Base-by-base conservation (phyloP, 192 early-diverging fungal genomes). In the Gaertneriomyces sp. region DNA sequence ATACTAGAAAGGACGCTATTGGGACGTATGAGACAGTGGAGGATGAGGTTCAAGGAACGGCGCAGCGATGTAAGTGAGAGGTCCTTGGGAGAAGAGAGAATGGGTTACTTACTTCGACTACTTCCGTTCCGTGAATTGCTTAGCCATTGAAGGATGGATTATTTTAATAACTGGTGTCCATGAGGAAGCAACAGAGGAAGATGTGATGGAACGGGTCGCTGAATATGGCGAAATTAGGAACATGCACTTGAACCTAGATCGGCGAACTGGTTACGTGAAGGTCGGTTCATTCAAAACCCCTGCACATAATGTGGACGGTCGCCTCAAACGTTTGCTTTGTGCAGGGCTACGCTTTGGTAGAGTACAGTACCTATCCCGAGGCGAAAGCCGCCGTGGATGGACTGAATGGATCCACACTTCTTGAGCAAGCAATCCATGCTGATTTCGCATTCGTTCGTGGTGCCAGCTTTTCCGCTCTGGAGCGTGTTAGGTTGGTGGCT, bases 221-320 rank as follows among this genome's bases (percentile, higher is more conserved):
- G 94, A 96, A 51, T 96, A 79, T 79, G 96, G 96, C n/a, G 84
- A 83, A 16, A 86, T 95, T 53, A 92, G 93, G 74, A 89, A 90
- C 72, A 44, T 98, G 51, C 93, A 96, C 57, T 74, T 98, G 64
- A 98, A 96, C 70, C 75, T 96, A 53, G 93, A 98, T 81, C 82
- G 96, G 46, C 87, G 91, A 60, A 93, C 94, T 47, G 96, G 96
- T 66, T 98, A 88, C 65, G 92, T 94, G 72, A 98, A 98, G 87
- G 92, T 91, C 38, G 12, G 55, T 19, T 17, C 43, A 33, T 33
- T 33, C 25, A 3, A 49, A n/a, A 1, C 11, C 47, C 47, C 47
- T n/a, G 47, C 12, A 49, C 3, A 0, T 49, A 12, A n/a, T 49
- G 47, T n/a, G 1, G 47, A 49, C 47, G 17, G 12, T 49, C 8